Base-by-base conservation (phyloP, 257 asterid species). In the Primulina huaijiensis region DNA sequence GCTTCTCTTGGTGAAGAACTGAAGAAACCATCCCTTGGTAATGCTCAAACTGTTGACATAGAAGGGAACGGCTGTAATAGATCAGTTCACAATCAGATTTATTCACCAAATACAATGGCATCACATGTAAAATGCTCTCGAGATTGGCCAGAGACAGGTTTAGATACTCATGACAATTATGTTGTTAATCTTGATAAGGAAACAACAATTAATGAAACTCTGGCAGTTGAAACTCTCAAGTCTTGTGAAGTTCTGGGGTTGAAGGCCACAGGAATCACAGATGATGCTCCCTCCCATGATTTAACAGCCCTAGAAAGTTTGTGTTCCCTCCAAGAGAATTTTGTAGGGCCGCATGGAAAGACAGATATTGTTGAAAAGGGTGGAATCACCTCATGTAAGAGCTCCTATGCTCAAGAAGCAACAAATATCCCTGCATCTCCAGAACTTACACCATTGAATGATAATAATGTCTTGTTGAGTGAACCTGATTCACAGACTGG, bases 181-280 rank as follows among this genome's bases (percentile, higher is more conserved):
- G 72, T 71, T 72, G 68, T 63, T 64, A 29, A 38, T 83, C 76
- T 72, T 61, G 80, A 70, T 64, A 80, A 78, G 65, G 86, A 67
- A 43, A 75, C 61, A 14, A 60, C 62, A 0, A 21, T 62, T 23
- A 56, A 74, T 74, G 70, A 68, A 74, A 65, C 11, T 63, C 76
- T 38, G 66, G 77, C 59, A 62, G 74, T 25, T 43, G 83, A 68
- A 71, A 61, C 34, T 74, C 79, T 62, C 25, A 25, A 72, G 52
- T 57, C 68, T 62, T 61, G 62, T 40, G 84, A 81, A 70, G 79
- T 14, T 14, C 20, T 38, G 62, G 83, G 61, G 64, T 67, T 62
- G 69, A 75, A 67, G 67, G 76, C 27, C 56, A 31, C 62, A 27
- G 82, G 75, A 73, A 67, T 33, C 30, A 23, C 19, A n/a, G 76